Percentiles rank a stretch among this genome's conserved stretches.
phyloP scores from a whole-genome alignment of 345 rosid genomes.

The Fremontodendron californicum region DNA sequence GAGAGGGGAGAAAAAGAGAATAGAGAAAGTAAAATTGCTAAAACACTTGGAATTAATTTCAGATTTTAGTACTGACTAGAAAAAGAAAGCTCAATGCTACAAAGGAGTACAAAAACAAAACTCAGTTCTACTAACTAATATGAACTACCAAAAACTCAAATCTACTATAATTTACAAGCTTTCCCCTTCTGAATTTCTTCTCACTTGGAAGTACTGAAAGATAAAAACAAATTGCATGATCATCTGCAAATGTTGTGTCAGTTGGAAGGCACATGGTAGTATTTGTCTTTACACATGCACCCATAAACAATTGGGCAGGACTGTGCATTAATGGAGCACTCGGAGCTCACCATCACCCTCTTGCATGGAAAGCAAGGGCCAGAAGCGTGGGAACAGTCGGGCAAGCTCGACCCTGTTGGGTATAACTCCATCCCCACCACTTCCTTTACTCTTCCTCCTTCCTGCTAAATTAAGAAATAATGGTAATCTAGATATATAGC shows the following conservation, averaged over 20 bases:
- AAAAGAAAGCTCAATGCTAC: not conserved
- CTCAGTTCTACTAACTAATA: not conserved
- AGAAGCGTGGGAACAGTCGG: conserved; percentile 93
- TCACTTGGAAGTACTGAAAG: not conserved
- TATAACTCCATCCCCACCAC: conserved; percentile 43
- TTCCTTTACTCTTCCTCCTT: conserved; percentile 12
- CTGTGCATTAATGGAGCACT: conserved; percentile 71
- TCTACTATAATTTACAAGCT: not conserved
- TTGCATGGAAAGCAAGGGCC: conserved; percentile 89
- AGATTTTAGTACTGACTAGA: not conserved
- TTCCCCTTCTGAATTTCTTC: not conserved
- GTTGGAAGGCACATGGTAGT: conserved; percentile 71
- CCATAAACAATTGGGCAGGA: conserved; percentile 89
- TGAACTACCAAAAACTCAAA: not conserved
- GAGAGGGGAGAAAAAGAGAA: too few relatives aligned
- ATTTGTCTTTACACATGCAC: conserved; percentile 86
- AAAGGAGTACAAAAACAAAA: not conserved
- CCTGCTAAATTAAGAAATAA: too few relatives aligned
- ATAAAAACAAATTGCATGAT: not conserved
- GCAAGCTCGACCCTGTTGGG: conserved; percentile 83
- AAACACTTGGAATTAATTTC: not conserved
- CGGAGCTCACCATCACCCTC: conserved; percentile 87
- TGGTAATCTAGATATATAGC: too few relatives aligned
- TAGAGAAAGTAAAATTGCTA: not conserved
- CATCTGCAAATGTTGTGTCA: not conserved